Percentiles rank a stretch among this genome's conserved stretches.
Evolutionary conservation across 2,329 filamentous ascomycete genomes (phyloP).

Genomic region (Pyrenophora graminea): DNA sequence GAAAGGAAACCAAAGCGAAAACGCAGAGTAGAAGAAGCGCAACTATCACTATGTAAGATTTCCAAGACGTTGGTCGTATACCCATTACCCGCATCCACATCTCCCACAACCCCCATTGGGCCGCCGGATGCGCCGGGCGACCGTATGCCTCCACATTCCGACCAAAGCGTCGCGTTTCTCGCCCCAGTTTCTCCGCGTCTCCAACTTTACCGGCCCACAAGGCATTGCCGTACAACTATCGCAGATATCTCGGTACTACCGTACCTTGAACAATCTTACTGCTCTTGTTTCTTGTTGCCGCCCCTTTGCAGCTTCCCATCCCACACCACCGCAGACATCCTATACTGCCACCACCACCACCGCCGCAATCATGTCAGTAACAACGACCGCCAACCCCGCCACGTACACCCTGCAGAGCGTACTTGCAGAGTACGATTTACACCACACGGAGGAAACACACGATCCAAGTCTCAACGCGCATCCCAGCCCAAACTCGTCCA

Average conservation of each 20-base stretch:
- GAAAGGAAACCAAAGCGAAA: not conserved
- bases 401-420: constrained; percentile 44
- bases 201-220: not conserved
- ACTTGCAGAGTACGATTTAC: constrained; percentile 55
- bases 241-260: no score
- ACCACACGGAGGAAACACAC: constrained; percentile 43
- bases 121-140: constrained; percentile 1
- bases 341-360: not conserved
- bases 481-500: constrained; percentile 25
- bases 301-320: not conserved
- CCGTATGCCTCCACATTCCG: constrained; percentile 26
- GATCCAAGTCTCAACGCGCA: constrained; percentile 35
- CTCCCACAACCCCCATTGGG: no score
- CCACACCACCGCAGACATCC: not conserved
- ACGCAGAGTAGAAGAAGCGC: not conserved
- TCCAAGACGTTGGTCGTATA: not conserved
- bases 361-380: constrained; percentile 48
- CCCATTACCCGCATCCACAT: no score
- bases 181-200: constrained; percentile 11
- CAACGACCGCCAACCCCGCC: constrained; percentile 49
- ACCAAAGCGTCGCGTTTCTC: not conserved
- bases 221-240: no score
- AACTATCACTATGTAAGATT: constrained; percentile 7
- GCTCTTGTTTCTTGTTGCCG: no score
- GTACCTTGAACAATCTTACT: not conserved